phyloP scores from a whole-genome alignment of 2,329 filamentous ascomycete species.

The Neonectria magnoliae region DNA sequence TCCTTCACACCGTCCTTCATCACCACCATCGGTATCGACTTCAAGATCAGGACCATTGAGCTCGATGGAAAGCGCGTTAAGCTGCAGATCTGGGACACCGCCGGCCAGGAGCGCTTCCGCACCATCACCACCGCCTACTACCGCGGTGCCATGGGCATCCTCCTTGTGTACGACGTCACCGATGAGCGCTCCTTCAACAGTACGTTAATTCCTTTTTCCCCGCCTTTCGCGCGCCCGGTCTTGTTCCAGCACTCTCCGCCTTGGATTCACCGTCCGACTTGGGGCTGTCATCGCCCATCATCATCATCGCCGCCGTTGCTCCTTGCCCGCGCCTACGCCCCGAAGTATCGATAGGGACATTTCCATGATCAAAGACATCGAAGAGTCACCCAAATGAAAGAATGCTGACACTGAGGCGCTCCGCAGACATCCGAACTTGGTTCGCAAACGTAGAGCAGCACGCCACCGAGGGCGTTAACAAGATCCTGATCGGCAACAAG shows the following conservation, averaged over 20 bases:
- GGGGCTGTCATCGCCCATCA: neutral
- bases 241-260: neutral
- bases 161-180: conserved; percentile 98
- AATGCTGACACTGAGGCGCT: conserved; percentile 27
- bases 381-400: conserved; percentile 4
- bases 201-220: conserved; percentile 57
- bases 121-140: conserved; percentile 99
- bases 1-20: conserved; percentile 98
- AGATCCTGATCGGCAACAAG: conserved; percentile 99
- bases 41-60: conserved; percentile 99
- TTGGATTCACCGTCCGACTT: neutral
- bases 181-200: conserved; percentile 96
- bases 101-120: conserved; percentile 96
- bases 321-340: conserved; percentile 5
- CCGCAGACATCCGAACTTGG: conserved; percentile 95
- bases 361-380: neutral
- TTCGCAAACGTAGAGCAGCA: conserved; percentile 99
- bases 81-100: conserved; percentile 99
- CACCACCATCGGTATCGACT: conserved; percentile 99
- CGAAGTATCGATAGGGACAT: neutral
- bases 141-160: conserved; percentile 96
- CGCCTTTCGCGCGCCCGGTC: neutral
- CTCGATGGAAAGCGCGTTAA: conserved; percentile 98
- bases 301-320: conserved; percentile 5
- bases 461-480: conserved; percentile 98